These are phyloP conservation scores for Tetradesmus obliquus DNA, from an alignment of 139 green algal genomes.

Conservation along the genomic window DNA sequence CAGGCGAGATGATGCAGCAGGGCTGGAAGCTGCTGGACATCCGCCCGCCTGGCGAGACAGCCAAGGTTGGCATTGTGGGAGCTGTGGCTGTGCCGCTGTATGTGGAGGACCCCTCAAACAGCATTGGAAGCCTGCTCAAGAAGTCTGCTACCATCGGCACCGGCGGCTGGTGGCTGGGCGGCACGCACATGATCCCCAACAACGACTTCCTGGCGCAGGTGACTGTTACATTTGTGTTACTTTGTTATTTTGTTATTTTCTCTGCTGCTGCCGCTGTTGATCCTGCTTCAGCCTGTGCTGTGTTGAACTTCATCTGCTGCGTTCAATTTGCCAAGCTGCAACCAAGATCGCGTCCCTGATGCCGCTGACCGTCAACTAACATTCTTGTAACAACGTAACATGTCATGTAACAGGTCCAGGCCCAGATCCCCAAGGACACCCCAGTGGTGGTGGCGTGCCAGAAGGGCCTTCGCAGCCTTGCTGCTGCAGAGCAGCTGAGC, in stretches of 20 bases:
- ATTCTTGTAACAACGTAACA: background rate
- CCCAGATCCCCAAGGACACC: slow-evolving; percentile 71
- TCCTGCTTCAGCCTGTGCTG: too few relatives aligned
- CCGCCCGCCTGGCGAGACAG: slow-evolving; percentile 75
- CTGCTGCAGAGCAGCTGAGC: slow-evolving; percentile 85
- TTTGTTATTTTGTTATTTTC: background rate
- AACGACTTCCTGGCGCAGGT: slow-evolving; percentile 77
- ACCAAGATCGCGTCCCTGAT: too few relatives aligned
- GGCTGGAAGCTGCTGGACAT: slow-evolving; percentile 93
- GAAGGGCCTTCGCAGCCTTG: slow-evolving; percentile 92
- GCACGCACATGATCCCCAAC: slow-evolving; percentile 91
- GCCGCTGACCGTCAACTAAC: background rate
- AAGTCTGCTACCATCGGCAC: slow-evolving; percentile 83
- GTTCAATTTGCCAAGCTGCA: too few relatives aligned
- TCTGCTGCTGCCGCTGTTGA: background rate
- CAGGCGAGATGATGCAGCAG: slow-evolving; percentile 68
- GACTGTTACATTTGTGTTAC: background rate
- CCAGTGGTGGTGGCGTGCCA: slow-evolving; percentile 87
- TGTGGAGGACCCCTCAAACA: slow-evolving; percentile 70
- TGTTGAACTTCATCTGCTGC: too few relatives aligned
- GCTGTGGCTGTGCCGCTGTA: slow-evolving; percentile 80
- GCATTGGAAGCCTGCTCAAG: slow-evolving; percentile 75
- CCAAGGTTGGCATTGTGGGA: slow-evolving; percentile 62
- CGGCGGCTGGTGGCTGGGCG: slow-evolving; percentile 93
- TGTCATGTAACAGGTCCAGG: slow-evolving; percentile 51